A percentile compares a stretch with the other conserved stretches of the same genome.
Conservation (phyloP, 2,329 filamentous ascomycete genomes). For the Escovopsis sp. region DNA sequence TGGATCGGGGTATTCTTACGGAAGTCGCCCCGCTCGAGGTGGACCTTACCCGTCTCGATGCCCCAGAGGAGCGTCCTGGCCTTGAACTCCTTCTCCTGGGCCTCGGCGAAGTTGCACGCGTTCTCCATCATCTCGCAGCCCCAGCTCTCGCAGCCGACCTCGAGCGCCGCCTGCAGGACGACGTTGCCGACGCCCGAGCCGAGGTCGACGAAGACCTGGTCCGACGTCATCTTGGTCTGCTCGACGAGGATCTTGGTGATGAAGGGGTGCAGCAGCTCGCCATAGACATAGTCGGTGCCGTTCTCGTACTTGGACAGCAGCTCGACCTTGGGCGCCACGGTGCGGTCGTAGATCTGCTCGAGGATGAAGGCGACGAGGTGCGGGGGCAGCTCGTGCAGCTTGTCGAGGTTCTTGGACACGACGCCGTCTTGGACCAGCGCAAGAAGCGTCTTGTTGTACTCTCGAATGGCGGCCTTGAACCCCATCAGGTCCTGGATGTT, state of each 20-base stretch:
- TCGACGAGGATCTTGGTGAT: conserved; percentile 66
- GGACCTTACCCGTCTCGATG: conserved; percentile 62
- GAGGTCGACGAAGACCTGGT: conserved; percentile 83
- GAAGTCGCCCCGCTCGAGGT: conserved; percentile 73
- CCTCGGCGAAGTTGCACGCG: conserved; percentile 65
- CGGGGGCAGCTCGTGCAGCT: conserved; percentile 53
- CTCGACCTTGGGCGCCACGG: conserved; percentile 79
- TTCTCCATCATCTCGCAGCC: conserved; percentile 95
- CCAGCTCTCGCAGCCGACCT: conserved; percentile 89
- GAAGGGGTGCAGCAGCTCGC: conserved; percentile 77
- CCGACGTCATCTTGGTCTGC: conserved; percentile 62
- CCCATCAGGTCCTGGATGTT: conserved; percentile 48
- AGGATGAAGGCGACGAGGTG: conserved; percentile 68
- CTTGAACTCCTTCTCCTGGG: conserved; percentile 69
- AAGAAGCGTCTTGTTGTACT: conserved; percentile 62
- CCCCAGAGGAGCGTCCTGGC: conserved; percentile 86
- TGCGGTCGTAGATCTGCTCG: conserved; percentile 79
- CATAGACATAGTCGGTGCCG: conserved; percentile 87
- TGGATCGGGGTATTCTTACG: conserved; percentile 56
- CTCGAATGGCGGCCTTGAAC: conserved; percentile 57
- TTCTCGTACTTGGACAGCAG: conserved; percentile 73
- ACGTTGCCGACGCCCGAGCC: conserved; percentile 96
- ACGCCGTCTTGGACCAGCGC: conserved; percentile 53
- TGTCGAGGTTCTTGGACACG: conserved; percentile 57
- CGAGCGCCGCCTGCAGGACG: conserved; percentile 80